Evolutionary conservation across 2,329 filamentous ascomycete genomes (phyloP).

Genomic region (Tolypocladium cylindrosporum): DNA sequence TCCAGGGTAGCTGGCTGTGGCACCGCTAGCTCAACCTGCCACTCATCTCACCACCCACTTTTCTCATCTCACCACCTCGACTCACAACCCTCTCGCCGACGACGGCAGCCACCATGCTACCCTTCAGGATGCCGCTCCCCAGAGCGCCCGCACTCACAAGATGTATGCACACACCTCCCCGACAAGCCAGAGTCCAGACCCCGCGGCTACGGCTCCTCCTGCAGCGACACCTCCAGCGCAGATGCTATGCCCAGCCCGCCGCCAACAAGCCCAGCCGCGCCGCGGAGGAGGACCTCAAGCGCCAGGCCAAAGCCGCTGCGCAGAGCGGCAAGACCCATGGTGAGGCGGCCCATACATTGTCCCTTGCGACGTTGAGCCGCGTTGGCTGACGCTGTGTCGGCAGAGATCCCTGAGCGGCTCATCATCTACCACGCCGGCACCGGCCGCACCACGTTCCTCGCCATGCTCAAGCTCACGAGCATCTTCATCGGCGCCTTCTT

Average conservation of each 20-base stretch:
- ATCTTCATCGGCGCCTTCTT: slow-evolving; percentile 61
- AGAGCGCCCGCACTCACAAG: background rate
- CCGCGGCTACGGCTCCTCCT: slow-evolving; percentile 1
- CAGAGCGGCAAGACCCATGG: slow-evolving; percentile 11
- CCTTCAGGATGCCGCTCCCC: background rate
- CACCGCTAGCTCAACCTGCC: no score
- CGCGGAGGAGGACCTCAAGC: slow-evolving; percentile 14
- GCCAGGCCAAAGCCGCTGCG: slow-evolving; percentile 15
- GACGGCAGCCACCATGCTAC: slow-evolving; percentile 1
- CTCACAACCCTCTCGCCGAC: background rate
- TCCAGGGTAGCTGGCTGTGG: background rate
- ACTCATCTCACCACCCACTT: background rate
- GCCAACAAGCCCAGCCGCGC: slow-evolving; percentile 3
- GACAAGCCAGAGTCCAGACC: background rate
- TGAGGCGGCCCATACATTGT: background rate
- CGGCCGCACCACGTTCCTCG: slow-evolving; percentile 55
- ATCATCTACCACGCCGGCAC: slow-evolving; percentile 71
- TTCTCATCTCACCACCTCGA: background rate
- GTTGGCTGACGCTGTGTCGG: background rate
- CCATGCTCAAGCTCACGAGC: slow-evolving; percentile 60
- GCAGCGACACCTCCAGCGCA: slow-evolving; percentile 13
- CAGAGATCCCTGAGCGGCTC: slow-evolving; percentile 46
- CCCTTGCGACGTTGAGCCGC: background rate
- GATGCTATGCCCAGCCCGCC: slow-evolving; percentile 14
- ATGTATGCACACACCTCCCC: background rate